These are phyloP conservation scores for Zopfia rhizophila DNA, from an alignment of 2,329 filamentous ascomycete genomes.

Conservation along the genomic window DNA sequence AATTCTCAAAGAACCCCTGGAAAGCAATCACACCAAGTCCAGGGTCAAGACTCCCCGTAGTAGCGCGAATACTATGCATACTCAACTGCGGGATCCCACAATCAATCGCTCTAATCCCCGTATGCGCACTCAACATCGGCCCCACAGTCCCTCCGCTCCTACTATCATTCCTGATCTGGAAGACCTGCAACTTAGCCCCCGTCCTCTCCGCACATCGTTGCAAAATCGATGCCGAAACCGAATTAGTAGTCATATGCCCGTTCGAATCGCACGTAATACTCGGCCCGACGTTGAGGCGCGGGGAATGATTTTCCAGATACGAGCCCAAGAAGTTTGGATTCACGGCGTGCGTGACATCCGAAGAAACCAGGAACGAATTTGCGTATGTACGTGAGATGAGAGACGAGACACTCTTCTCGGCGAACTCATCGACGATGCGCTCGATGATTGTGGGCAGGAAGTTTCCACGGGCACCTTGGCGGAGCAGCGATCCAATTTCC, in stretches of 20 bases:
- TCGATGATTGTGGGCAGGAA: constrained; percentile 85
- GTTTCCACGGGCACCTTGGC: constrained; percentile 90
- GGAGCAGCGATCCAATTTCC: constrained; percentile 90
- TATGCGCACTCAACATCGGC: constrained; percentile 82
- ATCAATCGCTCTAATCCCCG: constrained; percentile 86
- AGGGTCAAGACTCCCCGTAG: constrained; percentile 85
- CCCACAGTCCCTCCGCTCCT: constrained; percentile 94
- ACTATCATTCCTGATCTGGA: constrained; percentile 94
- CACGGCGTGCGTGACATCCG: constrained; percentile 92
- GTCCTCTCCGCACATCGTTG: constrained; percentile 79
- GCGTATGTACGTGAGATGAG: constrained; percentile 85
- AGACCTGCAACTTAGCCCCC: constrained; percentile 79
- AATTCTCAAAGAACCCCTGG: constrained; percentile 87
- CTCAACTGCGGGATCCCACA: constrained; percentile 90
- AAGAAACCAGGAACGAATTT: constrained; percentile 89
- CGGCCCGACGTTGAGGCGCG: constrained; percentile 88
- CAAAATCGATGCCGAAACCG: constrained; percentile 83
- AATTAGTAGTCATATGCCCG: constrained; percentile 96
- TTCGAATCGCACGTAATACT: constrained; percentile 84
- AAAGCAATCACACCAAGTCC: constrained; percentile 89
- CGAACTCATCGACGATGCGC: constrained; percentile 78
- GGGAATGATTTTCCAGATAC: constrained; percentile 87
- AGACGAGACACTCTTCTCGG: constrained; percentile 58
- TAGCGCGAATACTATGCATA: constrained; percentile 94
- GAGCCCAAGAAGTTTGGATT: constrained; percentile 91